phyloP scores from a whole-genome alignment of 805 yeast genomes.

The Jamesozyma jinghongensis region DNA sequence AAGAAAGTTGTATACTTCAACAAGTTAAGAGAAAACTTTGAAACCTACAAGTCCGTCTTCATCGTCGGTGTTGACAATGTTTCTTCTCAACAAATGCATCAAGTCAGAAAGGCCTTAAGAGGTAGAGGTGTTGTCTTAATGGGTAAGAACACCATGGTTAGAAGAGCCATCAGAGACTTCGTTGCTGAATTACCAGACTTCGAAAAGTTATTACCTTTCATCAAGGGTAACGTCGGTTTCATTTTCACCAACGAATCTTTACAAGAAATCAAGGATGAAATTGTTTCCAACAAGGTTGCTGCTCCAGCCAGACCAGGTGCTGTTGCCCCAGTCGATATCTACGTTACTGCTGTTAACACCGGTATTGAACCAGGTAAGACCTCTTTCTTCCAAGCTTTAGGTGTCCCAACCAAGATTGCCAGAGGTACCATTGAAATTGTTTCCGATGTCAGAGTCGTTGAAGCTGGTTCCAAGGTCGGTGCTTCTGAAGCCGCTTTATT shows the following conservation, averaged over 20 bases:
- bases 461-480: slow-evolving; percentile 83
- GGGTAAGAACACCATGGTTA: slow-evolving; percentile 99
- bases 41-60: slow-evolving; percentile 97
- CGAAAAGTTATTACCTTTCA: slow-evolving; percentile 89
- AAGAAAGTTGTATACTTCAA: slow-evolving; percentile 92
- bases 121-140: slow-evolving; percentile 89
- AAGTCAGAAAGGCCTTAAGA: slow-evolving; percentile 95
- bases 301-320: slow-evolving; percentile 99
- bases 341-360: slow-evolving; percentile 98
- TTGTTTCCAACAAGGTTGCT: slow-evolving; percentile 91
- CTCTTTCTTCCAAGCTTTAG: slow-evolving; percentile 99
- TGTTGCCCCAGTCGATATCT: slow-evolving; percentile 94
- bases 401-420: slow-evolving; percentile 99
- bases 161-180: slow-evolving; percentile 99
- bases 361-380: slow-evolving; percentile 99
- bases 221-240: slow-evolving; percentile 99
- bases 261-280: slow-evolving; percentile 81
- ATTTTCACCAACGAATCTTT: slow-evolving; percentile 96
- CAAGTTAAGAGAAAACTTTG: slow-evolving; percentile 90
- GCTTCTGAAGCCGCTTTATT: slow-evolving; percentile 97
- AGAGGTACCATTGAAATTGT: slow-evolving; percentile 99
- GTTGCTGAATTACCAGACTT: slow-evolving; percentile 87
- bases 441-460: slow-evolving; percentile 92
- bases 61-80: slow-evolving; percentile 99
- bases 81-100: slow-evolving; percentile 99